Evolutionary conservation across 73 alveolate genomes (phyloP), one percentile per base, ranked within the genome.

Genomic region (Symbiodinium natans): DNA sequence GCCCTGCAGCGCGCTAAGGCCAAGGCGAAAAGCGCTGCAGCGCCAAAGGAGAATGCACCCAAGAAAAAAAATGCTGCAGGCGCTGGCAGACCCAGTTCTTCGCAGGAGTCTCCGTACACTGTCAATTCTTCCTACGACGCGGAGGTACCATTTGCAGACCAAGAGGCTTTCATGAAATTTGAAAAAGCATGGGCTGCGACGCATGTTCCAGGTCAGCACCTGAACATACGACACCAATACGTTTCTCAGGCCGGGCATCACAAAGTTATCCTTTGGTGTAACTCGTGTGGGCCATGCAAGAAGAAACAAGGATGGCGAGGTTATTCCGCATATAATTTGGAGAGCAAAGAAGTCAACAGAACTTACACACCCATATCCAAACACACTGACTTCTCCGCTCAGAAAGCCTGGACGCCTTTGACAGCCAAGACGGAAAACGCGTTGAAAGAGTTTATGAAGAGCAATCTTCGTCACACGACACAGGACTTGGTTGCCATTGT

Each of bases 401-500:
- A 31, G 7, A 13, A 10, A n/a, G 19, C 83, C 1, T 52, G 83
- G 93, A 86, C 33, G 1, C 82, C 93, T 6, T 39, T 86, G 63
- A 86, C 83, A 11, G 71, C 54, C 48, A 48, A 75, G 2, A 41
- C 93, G 0, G 93, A 84, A 15, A 27, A 54, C 21, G 82, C 80
- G 36, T 23, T 43, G 38, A 85, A 85, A 21, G 82, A 85, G 39
- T 86, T 33, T 33, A 68, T 86, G 40, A 48, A 63, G 40, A 33
- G 5, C 29, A 36, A 34, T 29, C 59, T 41, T 10, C 93, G 83
- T 3, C 52, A n/a, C 83, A 86, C 83, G 0, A 86, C 41, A n/a
- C 94, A 86, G 29, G 94, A 86, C n/a, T 40, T 56, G 36, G 94
- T 56, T 1, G n/a, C 29, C 40, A n/a, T 86, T 21, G 94, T 86